phyloP scores from a whole-genome alignment of 2,329 filamentous ascomycete species.

The Tolypocladium album region DNA sequence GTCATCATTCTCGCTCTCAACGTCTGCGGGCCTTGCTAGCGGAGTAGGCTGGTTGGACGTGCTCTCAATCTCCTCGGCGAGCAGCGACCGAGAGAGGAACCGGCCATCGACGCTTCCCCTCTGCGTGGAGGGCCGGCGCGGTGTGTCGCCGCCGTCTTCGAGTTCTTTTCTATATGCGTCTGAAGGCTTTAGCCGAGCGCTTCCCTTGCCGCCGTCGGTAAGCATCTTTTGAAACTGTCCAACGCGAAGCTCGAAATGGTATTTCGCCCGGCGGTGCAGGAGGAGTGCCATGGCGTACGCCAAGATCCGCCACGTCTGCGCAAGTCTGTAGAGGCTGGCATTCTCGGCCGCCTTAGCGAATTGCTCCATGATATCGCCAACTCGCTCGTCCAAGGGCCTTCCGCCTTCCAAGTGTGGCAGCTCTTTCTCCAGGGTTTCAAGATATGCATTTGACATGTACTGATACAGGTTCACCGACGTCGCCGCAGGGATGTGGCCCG shows the following conservation, averaged over 20 bases:
- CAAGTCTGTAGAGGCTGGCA: slow-evolving; percentile 45
- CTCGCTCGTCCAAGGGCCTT: slow-evolving; percentile 32
- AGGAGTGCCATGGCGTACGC: slow-evolving; percentile 45
- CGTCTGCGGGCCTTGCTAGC: slow-evolving; percentile 39
- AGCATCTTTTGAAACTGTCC: slow-evolving; percentile 24
- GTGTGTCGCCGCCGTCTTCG: slow-evolving; percentile 25
- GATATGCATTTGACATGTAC: slow-evolving; percentile 44
- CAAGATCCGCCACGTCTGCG: slow-evolving; percentile 54
- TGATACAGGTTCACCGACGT: slow-evolving; percentile 41
- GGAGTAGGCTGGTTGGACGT: slow-evolving; percentile 54
- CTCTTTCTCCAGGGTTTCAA: slow-evolving; percentile 39
- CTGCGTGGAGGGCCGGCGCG: slow-evolving; percentile 19
- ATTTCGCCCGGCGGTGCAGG: slow-evolving; percentile 42
- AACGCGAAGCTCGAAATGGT: slow-evolving; percentile 42
- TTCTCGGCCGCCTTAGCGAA: slow-evolving; percentile 48
- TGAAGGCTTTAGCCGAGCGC: slow-evolving; percentile 13
- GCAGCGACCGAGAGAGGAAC: slow-evolving; percentile 30
- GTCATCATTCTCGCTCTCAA: slow-evolving; percentile 16
- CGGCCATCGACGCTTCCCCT: slow-evolving; percentile 18
- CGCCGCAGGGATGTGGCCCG: slow-evolving; percentile 44
- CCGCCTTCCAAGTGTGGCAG: slow-evolving; percentile 30
- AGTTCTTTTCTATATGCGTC: slow-evolving; percentile 17
- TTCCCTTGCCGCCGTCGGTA: slow-evolving; percentile 17
- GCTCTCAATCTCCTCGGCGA: slow-evolving; percentile 48
- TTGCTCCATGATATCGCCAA: slow-evolving; percentile 40